A percentile compares a stretch with the other conserved stretches of the same genome.
Conservation (phyloP, 2,329 filamentous ascomycete genomes). For the Exutisphaerella laricina region DNA sequence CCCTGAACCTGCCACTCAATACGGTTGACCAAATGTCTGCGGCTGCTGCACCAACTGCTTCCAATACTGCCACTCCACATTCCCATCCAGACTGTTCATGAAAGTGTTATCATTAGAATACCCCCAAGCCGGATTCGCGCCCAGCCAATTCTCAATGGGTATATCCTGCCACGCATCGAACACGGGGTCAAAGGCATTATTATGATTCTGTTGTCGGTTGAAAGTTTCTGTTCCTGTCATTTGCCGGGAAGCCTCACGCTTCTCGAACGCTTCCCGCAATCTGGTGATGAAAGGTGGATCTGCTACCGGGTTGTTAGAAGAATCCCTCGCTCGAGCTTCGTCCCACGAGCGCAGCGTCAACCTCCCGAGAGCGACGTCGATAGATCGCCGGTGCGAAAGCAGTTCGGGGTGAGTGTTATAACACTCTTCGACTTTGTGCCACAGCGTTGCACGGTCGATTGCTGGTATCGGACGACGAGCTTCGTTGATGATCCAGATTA, state of each 20-base stretch:
- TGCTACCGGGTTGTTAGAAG: background rate
- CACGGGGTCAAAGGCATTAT: constrained; percentile 9
- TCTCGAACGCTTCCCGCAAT: constrained; percentile 10
- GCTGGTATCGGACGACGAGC: constrained; percentile 25
- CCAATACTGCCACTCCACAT: constrained; percentile 21
- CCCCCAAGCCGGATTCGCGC: constrained; percentile 12
- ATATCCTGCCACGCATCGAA: constrained; percentile 10
- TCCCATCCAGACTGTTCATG: constrained; percentile 5
- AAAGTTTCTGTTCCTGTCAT: constrained; percentile 14
- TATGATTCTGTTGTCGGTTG: constrained; percentile 5
- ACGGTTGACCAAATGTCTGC: background rate
- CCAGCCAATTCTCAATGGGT: constrained; percentile 13
- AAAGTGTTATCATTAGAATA: constrained; percentile 11
- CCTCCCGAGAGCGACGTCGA: constrained; percentile 41
- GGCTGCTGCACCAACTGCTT: constrained; percentile 12
- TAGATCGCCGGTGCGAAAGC: constrained; percentile 33
- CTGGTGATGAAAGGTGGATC: constrained; percentile 16
- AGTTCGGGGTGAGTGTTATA: constrained; percentile 42
- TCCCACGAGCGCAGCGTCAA: constrained; percentile 44
- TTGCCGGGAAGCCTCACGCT: constrained; percentile 14
- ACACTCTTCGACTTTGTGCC: constrained; percentile 42
- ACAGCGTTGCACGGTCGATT: constrained; percentile 31
- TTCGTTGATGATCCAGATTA: constrained; percentile 34
- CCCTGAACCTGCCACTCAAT: too few relatives aligned
- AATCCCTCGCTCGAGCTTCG: constrained; percentile 16